Conservation (phyloP, 768 basidiomycete species). For the Omphalotus guepiniiformis region DNA sequence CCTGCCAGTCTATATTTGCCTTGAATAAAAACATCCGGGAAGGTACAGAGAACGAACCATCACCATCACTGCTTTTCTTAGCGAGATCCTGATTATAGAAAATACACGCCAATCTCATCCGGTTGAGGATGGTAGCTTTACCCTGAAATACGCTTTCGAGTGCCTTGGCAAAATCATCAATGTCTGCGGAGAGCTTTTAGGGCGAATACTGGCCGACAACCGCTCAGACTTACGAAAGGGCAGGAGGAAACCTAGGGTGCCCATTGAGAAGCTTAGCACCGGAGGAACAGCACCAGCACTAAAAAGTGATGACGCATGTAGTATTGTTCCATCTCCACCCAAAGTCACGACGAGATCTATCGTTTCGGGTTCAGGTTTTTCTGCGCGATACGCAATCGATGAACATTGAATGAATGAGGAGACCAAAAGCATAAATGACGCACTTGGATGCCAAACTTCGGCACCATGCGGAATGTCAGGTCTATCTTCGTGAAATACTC, state of each 20-base stretch:
- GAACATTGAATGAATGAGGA: not conserved
- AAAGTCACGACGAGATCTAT: conserved; percentile 89
- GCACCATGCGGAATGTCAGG: conserved; percentile 61
- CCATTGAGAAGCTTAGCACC: conserved; percentile 88
- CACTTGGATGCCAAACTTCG: conserved; percentile 64
- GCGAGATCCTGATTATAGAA: conserved; percentile 60
- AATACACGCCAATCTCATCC: conserved; percentile 87
- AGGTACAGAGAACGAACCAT: conserved; percentile 39
- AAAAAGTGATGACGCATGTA: conserved; percentile 91
- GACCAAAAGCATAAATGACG: conserved; percentile 13
- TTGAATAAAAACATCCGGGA: conserved; percentile 7
- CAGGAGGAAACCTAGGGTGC: conserved; percentile 87
- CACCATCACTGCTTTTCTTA: conserved; percentile 52
- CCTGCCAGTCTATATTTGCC: conserved; percentile 71
- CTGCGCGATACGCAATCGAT: conserved; percentile 6
- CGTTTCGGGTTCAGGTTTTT: conserved; percentile 48
- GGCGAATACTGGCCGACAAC: not conserved
- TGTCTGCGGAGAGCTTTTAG: conserved; percentile 47
- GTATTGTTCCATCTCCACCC: conserved; percentile 93
- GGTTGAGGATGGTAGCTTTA: conserved; percentile 75
- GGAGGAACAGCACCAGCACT: conserved; percentile 90
- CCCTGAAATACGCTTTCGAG: conserved; percentile 76
- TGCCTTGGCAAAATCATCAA: conserved; percentile 81
- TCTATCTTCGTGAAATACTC: conserved; percentile 64
- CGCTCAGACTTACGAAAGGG: conserved; percentile 77